These are phyloP conservation scores for Naganishia sp. DNA, from an alignment of 1,284 basidiomycete genomes.

Conservation along the genomic window DNA sequence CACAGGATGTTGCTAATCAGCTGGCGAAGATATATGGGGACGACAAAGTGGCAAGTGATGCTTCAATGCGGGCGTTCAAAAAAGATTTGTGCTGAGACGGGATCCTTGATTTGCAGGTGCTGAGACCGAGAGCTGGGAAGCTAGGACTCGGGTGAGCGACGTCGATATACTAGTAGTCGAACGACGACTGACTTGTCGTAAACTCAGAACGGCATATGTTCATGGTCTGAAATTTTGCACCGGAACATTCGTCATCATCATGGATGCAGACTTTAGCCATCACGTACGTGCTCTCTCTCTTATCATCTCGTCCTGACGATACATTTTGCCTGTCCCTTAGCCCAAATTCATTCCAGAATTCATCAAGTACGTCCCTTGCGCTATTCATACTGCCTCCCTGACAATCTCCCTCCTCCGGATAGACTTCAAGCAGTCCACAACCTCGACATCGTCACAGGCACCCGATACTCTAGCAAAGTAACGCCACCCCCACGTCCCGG, in stretches of 20 bases:
- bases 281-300: conserved; percentile 63
- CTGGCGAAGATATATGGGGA: conserved; percentile 75
- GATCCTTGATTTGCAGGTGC: conserved; percentile 57
- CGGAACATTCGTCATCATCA: conserved; percentile 93
- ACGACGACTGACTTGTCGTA: conserved; percentile 10
- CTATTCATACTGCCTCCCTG: not conserved
- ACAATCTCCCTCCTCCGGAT: not conserved
- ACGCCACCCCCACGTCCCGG: conserved; percentile 35
- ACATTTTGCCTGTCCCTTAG: conserved; percentile 52
- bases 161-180: no score
- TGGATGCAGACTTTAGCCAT: conserved; percentile 95
- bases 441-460: conserved; percentile 85
- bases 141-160: conserved; percentile 74
- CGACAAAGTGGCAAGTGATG: conserved; percentile 68
- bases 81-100: not conserved
- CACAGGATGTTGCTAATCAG: conserved; percentile 79
- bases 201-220: conserved; percentile 78
- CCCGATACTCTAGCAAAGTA: conserved; percentile 64
- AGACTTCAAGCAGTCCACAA: conserved; percentile 77
- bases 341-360: conserved; percentile 89
- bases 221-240: conserved; percentile 83
- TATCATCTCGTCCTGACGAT: not conserved
- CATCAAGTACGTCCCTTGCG: conserved; percentile 62
- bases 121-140: conserved; percentile 83
- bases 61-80: conserved; percentile 2